phyloP scores from a whole-genome alignment of 441 rosid species.

The Capsella rubella region DNA sequence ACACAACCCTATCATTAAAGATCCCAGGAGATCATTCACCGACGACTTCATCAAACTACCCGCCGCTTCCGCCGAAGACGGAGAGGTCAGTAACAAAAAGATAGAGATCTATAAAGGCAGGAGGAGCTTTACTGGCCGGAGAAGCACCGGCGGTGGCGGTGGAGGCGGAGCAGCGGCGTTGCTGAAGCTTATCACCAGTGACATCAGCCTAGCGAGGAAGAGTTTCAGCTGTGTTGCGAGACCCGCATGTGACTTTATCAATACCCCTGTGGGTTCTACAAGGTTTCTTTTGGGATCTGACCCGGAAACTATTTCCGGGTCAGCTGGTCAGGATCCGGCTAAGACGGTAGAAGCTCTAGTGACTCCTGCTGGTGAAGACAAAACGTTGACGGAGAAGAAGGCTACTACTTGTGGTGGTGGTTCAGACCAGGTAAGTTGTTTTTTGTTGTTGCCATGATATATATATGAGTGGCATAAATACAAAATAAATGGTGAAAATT shows the following conservation, averaged over 20 bases:
- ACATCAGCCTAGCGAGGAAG: constrained; percentile 41
- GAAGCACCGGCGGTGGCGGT: constrained; percentile 37
- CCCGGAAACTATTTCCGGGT: constrained; percentile 46
- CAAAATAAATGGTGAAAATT: constrained; percentile 7
- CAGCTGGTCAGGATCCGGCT: constrained; percentile 53
- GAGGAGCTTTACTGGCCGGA: constrained; percentile 37
- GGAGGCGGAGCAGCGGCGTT: constrained; percentile 37
- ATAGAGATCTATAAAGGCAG: constrained; percentile 37
- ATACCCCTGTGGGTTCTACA: constrained; percentile 72
- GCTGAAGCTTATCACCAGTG: constrained; percentile 40
- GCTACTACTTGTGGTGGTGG: constrained; percentile 53
- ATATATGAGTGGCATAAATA: constrained; percentile 23
- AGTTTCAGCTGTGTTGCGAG: constrained; percentile 45
- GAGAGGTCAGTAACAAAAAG: constrained; percentile 29
- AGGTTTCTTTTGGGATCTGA: constrained; percentile 68
- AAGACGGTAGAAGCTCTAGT: constrained; percentile 4
- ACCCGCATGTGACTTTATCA: constrained; percentile 46
- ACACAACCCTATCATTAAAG: constrained; percentile 83
- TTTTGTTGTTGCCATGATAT: not conserved
- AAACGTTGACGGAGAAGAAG: constrained; percentile 25
- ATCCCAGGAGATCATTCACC: constrained; percentile 53
- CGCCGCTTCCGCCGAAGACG: constrained; percentile 25
- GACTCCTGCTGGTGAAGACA: constrained; percentile 43
- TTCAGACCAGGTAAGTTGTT: constrained; percentile 25
- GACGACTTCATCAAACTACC: constrained; percentile 45